These are phyloP conservation scores for Penicillium paneum DNA, from an alignment of 2,329 filamentous ascomycete genomes.

Conservation along the genomic window DNA sequence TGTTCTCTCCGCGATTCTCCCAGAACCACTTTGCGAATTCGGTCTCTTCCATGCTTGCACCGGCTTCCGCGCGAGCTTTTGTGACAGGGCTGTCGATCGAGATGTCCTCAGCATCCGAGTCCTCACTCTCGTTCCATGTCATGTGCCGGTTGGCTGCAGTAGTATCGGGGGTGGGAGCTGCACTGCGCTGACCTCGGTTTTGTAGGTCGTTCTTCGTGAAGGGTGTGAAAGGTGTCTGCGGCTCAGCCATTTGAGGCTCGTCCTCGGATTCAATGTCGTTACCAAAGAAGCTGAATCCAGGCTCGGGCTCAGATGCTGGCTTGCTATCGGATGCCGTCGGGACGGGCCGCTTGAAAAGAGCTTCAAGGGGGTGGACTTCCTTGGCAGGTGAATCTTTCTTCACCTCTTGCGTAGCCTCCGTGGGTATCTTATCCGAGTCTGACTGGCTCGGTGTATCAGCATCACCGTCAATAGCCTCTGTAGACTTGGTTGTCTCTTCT, in stretches of 20 bases:
- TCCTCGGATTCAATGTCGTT: constrained; percentile 52
- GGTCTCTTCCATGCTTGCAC: constrained; percentile 43
- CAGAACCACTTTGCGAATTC: constrained; percentile 63
- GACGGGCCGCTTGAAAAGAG: constrained; percentile 76
- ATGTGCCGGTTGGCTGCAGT: constrained; percentile 60
- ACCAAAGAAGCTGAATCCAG: constrained; percentile 76
- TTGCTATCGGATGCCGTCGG: constrained; percentile 38
- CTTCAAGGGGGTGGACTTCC: constrained; percentile 80
- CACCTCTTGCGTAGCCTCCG: constrained; percentile 10
- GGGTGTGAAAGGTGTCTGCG: constrained; percentile 83
- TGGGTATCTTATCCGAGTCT: constrained; percentile 9
- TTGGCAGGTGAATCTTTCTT: constrained; percentile 41
- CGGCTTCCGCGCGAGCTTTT: constrained; percentile 14
- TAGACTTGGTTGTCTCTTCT: constrained; percentile 4
- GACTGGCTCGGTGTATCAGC: neutral
- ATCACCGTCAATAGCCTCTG: constrained; percentile 7
- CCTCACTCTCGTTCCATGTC: constrained; percentile 28
- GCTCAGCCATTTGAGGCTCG: constrained; percentile 47
- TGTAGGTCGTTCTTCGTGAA: constrained; percentile 77
- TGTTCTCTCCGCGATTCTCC: constrained; percentile 51
- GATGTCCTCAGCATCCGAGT: constrained; percentile 23
- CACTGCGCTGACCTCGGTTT: constrained; percentile 66
- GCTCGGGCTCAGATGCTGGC: constrained; percentile 45
- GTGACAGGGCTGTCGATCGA: constrained; percentile 26
- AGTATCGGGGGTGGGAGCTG: constrained; percentile 92